A percentile compares a stretch with the other conserved stretches of the same genome.
phyloP scores from a whole-genome alignment of 257 asterid genomes.

The Nemophila menziesii region DNA sequence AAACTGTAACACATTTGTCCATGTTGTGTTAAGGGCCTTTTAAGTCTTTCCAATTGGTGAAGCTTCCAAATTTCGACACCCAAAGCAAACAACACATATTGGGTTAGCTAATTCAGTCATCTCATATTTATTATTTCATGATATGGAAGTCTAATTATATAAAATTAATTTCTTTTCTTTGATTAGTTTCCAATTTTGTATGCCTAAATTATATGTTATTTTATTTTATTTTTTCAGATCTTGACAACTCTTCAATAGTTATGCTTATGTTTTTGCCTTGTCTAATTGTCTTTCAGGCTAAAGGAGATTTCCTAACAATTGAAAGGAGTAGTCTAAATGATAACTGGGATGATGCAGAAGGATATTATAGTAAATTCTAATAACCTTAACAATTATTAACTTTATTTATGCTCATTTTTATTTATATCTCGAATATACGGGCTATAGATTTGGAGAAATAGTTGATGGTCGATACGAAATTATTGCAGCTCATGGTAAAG shows the following conservation, averaged over 20 bases:
- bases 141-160: no score
- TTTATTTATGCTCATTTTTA: neutral
- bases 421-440: slow-evolving; percentile 24
- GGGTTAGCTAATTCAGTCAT: no score
- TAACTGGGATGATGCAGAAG: slow-evolving; percentile 98
- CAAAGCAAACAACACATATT: no score
- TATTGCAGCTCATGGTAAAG: slow-evolving; percentile 97
- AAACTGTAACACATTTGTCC: neutral
- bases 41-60: neutral
- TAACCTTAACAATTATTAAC: neutral
- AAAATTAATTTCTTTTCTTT: no score
- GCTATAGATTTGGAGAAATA: slow-evolving; percentile 88
- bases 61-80: neutral
- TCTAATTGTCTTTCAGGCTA: slow-evolving; percentile 39
- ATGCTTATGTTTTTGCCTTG: slow-evolving; percentile 6
- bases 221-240: neutral
- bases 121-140: no score
- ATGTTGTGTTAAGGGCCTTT: neutral
- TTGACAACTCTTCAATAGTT: neutral
- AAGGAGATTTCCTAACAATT: slow-evolving; percentile 57
- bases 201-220: neutral
- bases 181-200: no score
- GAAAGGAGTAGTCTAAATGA: slow-evolving; percentile 75
- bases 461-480: slow-evolving; percentile 91
- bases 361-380: slow-evolving; percentile 67